These are phyloP conservation scores for Chrysopogon serrulatus DNA, from an alignment of 176 grass and related monocot species.

Conservation along the genomic window DNA sequence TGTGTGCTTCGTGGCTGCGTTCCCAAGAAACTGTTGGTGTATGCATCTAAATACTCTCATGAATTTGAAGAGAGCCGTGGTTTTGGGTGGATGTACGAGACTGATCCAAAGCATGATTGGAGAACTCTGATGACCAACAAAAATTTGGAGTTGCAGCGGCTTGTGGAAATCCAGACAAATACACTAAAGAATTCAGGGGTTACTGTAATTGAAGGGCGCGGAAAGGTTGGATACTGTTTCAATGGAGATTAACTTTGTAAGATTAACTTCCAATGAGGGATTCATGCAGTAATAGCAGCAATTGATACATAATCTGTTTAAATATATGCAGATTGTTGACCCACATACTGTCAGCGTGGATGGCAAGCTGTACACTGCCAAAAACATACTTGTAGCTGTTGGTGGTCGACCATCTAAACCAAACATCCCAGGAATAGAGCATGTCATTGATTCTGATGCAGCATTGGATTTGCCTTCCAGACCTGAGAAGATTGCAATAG, in stretches of 20 bases:
- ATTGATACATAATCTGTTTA: neutral
- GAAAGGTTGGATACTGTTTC: constrained; percentile 50
- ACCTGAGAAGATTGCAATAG: too few species aligned
- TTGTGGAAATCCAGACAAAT: constrained; percentile 66
- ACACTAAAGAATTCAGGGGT: constrained; percentile 63
- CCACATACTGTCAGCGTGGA: constrained; percentile 67
- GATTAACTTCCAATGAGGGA: neutral
- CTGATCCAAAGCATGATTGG: constrained; percentile 70
- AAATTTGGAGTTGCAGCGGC: constrained; percentile 72
- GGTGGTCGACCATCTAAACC: constrained; percentile 58
- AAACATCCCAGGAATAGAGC: constrained; percentile 70
- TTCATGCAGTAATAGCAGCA: neutral
- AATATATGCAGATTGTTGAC: constrained; percentile 55
- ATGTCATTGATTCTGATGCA: constrained; percentile 72
- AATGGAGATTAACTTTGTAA: neutral
- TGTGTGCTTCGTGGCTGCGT: constrained; percentile 82
- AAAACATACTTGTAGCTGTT: constrained; percentile 75
- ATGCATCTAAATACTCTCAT: constrained; percentile 65
- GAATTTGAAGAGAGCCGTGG: constrained; percentile 74
- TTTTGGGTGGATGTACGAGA: constrained; percentile 73
- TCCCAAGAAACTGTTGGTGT: constrained; percentile 76
- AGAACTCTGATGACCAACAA: constrained; percentile 78
- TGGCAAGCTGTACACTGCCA: constrained; percentile 71
- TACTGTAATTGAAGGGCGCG: constrained; percentile 72
- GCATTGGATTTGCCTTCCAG: constrained; percentile 54